These are phyloP conservation scores for Punica granatum DNA, from an alignment of 345 rosid genomes.

Conservation along the genomic window DNA sequence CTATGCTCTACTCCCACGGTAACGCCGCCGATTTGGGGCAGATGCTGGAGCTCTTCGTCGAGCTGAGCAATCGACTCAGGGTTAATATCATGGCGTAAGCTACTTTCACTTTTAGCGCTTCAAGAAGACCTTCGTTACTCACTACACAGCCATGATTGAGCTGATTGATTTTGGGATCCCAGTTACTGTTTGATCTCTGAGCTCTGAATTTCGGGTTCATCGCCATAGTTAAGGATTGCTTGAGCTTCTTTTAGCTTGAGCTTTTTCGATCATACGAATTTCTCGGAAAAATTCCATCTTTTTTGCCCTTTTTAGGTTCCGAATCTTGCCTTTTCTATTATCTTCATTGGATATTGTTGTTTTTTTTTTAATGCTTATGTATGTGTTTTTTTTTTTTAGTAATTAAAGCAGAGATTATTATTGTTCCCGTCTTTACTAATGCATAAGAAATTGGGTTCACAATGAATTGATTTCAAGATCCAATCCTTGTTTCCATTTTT, in stretches of 20 bases:
- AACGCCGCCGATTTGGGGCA: slow-evolving; percentile 98
- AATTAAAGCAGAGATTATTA: neutral
- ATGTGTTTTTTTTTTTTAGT: neutral
- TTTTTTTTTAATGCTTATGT: neutral
- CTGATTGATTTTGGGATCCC: neutral
- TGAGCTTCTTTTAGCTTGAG: neutral
- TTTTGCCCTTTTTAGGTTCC: neutral
- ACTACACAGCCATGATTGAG: neutral
- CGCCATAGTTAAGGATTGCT: neutral
- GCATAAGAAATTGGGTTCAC: neutral
- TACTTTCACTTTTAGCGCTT: neutral
- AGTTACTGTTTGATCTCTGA: neutral
- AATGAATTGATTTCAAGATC: neutral
- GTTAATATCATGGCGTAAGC: slow-evolving; percentile 89
- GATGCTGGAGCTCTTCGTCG: slow-evolving; percentile 87
- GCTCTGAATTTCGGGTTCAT: neutral
- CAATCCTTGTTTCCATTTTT: neutral
- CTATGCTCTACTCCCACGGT: slow-evolving; percentile 88
- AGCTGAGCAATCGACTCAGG: slow-evolving; percentile 73
- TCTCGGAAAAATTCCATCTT: neutral
- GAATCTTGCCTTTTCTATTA: neutral
- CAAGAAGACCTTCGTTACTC: neutral
- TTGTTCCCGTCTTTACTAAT: neutral
- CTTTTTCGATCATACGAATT: neutral
- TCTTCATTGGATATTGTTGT: neutral